Evolutionary conservation across 345 rosid species (phyloP), one percentile per base, ranked within the genome.

Genomic region (Acer yangbiense): DNA sequence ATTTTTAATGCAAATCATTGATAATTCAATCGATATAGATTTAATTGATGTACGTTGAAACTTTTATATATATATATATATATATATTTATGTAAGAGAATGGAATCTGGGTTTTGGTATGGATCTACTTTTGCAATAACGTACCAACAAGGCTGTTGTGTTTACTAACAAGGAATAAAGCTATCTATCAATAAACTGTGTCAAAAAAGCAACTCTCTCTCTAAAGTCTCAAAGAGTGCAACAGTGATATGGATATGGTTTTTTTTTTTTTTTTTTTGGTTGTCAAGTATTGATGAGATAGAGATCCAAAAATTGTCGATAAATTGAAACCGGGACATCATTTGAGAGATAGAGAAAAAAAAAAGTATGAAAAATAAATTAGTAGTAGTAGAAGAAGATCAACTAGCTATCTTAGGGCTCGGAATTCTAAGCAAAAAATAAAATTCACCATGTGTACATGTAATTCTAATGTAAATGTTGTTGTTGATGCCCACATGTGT

Each of bases 91-190:
- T 70, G 39, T 35, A 11, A 73, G 73, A 63, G 82, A 83, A 73
- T 67, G 82, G 88, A 83, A 85, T 83, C 84, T 79, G 78, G 62
- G 80, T 32, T 75, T 70, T 79, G 75, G 84, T 75, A 67, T 79
- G 73, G 84, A 81, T 79, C 85, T 86, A 81, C 86, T 88, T 88
- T 88, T 83, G 76, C 83, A 70, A 65, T 44, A 80, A 84, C n/a
- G n/a, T n/a, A n/a, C 80, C 87, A 86, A 84, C 78, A 54, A 35
- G 6, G 80, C 76, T 61, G 60, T 78, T 43, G 46, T 43, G 46
- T 43, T 78, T 62, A 68, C 77, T 32, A 76, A 65, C 81, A 74
- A 71, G 88, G 87, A 85, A 82, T 87, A 89, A 87, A 85, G 89
- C 61, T 68, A 58, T 61, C 68, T 25, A 77, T 73, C 46, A 48